Percentiles rank a stretch among this genome's conserved stretches.
Evolutionary conservation across 768 basidiomycete genomes (phyloP).

Genomic region (Artomyces pyxidatus): DNA sequence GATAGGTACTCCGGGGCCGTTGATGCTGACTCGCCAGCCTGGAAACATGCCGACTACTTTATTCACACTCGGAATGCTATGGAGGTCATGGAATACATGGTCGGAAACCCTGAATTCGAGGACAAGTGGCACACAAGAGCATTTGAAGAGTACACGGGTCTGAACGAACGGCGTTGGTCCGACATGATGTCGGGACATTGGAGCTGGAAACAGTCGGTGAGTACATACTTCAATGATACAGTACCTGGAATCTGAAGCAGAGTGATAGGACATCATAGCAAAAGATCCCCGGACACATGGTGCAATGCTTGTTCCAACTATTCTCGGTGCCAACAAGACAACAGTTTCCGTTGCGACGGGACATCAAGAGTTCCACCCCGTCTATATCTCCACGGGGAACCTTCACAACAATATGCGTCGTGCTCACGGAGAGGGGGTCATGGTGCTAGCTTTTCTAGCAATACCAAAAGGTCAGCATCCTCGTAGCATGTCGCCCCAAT

Average conservation of each 20-base stretch:
- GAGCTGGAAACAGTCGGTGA: slow-evolving; percentile 32
- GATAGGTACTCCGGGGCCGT: not conserved
- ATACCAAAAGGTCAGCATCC: slow-evolving; percentile 22
- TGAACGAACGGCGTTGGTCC: not conserved
- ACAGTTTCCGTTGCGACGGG: slow-evolving; percentile 27
- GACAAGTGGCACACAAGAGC: not conserved
- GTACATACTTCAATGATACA: not conserved
- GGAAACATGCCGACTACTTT: not conserved
- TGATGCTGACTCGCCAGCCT: not conserved
- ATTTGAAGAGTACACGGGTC: not conserved
- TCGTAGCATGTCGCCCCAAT: not conserved
- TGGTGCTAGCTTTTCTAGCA: slow-evolving; percentile 18
- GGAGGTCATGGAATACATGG: not conserved
- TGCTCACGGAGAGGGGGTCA: slow-evolving; percentile 16
- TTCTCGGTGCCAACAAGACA: slow-evolving; percentile 34
- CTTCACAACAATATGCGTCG: slow-evolving; percentile 17
- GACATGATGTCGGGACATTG: slow-evolving; percentile 36
- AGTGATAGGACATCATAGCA: slow-evolving; percentile 13
- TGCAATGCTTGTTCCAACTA: slow-evolving; percentile 18
- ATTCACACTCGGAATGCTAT: not conserved
- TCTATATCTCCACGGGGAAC: slow-evolving; percentile 21
- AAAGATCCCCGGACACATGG: slow-evolving; percentile 21
- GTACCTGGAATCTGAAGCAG: not conserved
- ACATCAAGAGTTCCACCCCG: slow-evolving; percentile 20
- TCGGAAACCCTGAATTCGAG: not conserved